These are phyloP conservation scores for Globisporangium parvum DNA, from an alignment of 352 stramenopile species.

Conservation along the genomic window DNA sequence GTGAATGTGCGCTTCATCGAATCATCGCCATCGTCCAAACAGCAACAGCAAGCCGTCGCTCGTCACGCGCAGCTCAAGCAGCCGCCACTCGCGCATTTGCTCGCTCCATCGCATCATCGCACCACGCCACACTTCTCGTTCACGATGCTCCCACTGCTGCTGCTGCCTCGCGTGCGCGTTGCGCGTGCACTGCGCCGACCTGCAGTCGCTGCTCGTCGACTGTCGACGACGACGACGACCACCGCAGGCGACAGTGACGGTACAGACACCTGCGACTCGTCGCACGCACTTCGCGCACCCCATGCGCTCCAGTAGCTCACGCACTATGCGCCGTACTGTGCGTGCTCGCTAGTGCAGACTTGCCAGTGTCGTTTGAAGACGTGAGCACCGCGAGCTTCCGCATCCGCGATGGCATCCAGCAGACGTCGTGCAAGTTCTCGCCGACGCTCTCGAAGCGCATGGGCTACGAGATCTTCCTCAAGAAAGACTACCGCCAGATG, in stretches of 20 bases:
- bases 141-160: not conserved
- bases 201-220: not conserved
- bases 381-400: conserved; percentile 92
- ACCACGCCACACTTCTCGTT: too few relatives aligned
- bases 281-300: not conserved
- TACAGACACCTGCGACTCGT: not conserved
- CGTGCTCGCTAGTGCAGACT: conserved; percentile 10
- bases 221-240: not conserved
- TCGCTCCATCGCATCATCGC: not conserved
- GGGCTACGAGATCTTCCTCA: conserved; percentile 92
- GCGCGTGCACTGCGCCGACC: not conserved
- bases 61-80: not conserved
- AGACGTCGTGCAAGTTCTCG: conserved; percentile 89
- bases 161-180: not conserved
- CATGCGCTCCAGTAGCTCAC: conserved; percentile 1
- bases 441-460: conserved; percentile 90
- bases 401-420: conserved; percentile 88
- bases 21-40: conserved; percentile 14
- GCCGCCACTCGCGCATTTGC: conserved; percentile 6
- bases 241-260: not conserved
- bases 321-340: not conserved
- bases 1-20: conserved; percentile 23
- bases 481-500: conserved; percentile 96
- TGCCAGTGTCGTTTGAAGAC: conserved; percentile 90
- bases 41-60: not conserved